Base-by-base conservation (phyloP, 2,329 filamentous ascomycete species). In the Cladophialophora bantiana region DNA sequence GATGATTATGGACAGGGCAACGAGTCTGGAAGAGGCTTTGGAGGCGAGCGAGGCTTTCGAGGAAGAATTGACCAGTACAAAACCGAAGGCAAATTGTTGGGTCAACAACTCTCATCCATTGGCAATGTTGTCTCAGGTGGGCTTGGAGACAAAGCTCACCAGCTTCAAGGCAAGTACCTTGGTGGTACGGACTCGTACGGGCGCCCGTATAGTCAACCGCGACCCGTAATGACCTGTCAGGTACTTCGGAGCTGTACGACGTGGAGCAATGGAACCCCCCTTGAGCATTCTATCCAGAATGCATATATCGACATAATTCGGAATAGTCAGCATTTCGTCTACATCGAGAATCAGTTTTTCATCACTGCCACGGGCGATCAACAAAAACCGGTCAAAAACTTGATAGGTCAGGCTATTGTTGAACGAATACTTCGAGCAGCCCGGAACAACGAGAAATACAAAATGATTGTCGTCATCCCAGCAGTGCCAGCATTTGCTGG, bases 301-400 rank as follows among this genome's bases (percentile, higher is more conserved):
- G 93, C 93, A 1, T 96, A 96, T 74, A 88, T 91, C 38, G 84
- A 90, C 52, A 84, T 88, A 34, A 93, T 93, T 72, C 82, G 80
- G 42, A 87, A 88, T 57, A 89, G 89, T 18, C 81, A 88, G 74
- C 88, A 93, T 75, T 93, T 90, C 74, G 79, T 94, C 66, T 94
- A 93, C 77, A 93, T 94, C 40, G 90, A 94, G 76, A 93, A 94
- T 74, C 89, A 92, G 83, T 95, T 95, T 81, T 95, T 95, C 83
- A 95, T 95, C 78, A 95, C 92, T 0, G 90, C 91, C 2, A 94
- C 91, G 1, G 84, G 83, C 56, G 84, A 90, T 62, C 80, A 88
- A 64, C 91, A 93, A 75, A 84, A 84, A 68, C 90, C 92, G 0
- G 87, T 96, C 54, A 85, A 84, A 73, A 95, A 96, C 79, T 88